Evolutionary conservation across 306 rosid genomes (phyloP).

Genomic region (Carpinus viminea): DNA sequence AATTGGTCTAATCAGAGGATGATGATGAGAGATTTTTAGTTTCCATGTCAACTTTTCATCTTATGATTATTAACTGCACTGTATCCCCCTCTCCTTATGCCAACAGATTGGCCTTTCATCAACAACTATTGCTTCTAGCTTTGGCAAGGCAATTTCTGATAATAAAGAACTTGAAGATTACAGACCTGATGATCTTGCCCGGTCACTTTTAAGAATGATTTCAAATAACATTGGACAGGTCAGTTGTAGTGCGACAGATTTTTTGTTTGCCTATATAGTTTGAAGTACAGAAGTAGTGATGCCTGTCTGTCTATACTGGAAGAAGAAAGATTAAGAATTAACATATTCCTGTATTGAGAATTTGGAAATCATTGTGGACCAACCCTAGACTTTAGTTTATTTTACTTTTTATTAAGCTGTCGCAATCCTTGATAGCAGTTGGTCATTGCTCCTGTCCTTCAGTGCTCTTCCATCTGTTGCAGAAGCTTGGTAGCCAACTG

Average conservation of each 20-base stretch:
- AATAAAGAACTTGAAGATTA: conserved; percentile 71
- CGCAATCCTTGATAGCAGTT: background rate
- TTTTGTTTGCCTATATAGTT: background rate
- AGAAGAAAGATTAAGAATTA: background rate
- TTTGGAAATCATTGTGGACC: background rate
- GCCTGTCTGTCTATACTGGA: background rate
- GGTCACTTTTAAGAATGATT: conserved; percentile 91
- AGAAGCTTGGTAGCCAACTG: background rate
- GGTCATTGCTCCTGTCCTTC: background rate
- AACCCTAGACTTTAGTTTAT: background rate
- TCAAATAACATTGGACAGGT: conserved; percentile 98
- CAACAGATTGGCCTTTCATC: conserved; percentile 84
- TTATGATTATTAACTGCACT: conserved; percentile 22
- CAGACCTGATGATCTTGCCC: conserved; percentile 85
- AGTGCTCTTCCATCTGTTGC: background rate
- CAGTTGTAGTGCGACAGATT: conserved; percentile 22
- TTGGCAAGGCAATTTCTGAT: conserved; percentile 87
- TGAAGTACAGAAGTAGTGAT: background rate
- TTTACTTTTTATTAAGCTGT: background rate
- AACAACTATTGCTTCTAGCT: conserved; percentile 94
- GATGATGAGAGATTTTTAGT: background rate
- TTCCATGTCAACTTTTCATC: conserved; percentile 7
- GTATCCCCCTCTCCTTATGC: conserved; percentile 9
- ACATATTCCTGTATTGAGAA: background rate
- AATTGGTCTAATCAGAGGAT: conserved; percentile 18